Base-by-base conservation (phyloP, 1,284 basidiomycete species). In the Boletellus deceptivus region DNA sequence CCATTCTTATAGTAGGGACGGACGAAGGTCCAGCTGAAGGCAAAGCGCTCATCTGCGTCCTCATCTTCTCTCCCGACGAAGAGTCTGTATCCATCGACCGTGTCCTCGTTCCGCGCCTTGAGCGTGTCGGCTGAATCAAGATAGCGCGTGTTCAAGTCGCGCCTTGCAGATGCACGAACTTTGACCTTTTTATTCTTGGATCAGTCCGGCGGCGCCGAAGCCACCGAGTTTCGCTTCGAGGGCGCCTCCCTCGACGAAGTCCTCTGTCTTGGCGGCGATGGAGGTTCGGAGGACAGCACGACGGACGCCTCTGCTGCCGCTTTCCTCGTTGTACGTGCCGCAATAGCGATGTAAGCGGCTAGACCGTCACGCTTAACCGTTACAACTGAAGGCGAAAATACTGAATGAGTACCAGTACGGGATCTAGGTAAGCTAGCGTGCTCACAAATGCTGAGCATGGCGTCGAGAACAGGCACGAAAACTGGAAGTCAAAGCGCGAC, bases 71-170 rank as follows among this genome's bases (percentile, higher is more conserved):
- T 4, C 13, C 56, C 39, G 59, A 62, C 4, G 61, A 60, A 18
- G 69, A 68, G 14, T 68, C 66, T 4, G 54, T 56, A 34, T 29
- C 64, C 25, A 75, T 74, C 29, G 16, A 37, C 18, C 6, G 25
- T 1, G 73, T 49, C 52, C 75, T 72, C 18, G 70, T 68, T 51
- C 73, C 70, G 4, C 57, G 48, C 43, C 16, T 64, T 59, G 50
- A 75, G 72, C 20, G 54, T 55, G 48, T 75, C 70, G 20, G 46
- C 49, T 34, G 68, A 50, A 14, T 62, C 55, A 58, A 77, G 76
- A 54, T 75, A 75, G 46, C 72, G 63, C 27, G 51, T 57, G 35
- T 47, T 50, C 42, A 44, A 34, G 22, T 40, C 40, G 18, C 46
- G 29, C 14, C 57, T 55, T 49, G 53, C 59, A 17, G 22, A 5